Evolutionary conservation across 768 basidiomycete genomes (phyloP), one percentile per base, ranked within the genome.

Genomic region (Asterophora lycoperdoides): DNA sequence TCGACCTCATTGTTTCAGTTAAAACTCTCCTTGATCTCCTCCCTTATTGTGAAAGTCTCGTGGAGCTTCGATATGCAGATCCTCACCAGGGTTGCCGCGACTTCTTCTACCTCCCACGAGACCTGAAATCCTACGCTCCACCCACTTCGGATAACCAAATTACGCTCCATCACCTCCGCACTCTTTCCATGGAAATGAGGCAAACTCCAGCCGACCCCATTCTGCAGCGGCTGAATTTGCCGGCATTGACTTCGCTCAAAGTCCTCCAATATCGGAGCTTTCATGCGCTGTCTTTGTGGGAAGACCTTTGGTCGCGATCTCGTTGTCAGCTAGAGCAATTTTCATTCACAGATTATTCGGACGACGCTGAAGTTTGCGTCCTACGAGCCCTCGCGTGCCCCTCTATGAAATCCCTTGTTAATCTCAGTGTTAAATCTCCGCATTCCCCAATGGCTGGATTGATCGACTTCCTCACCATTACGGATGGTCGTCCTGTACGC

Each of bases 301-400:
- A n/a, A 23, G 46, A 51, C 34, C 42, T 55, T 15, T 38, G 51
- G 11, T 28, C 33, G 5, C 40, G 54, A 36, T 55, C 54, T 14
- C 32, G 41, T 23, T 48, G 49, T 14, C 29, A 10, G 23, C 46
- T 55, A 4, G 11, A 48, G 33, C 14, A 17, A 2, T 26, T 41
- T 18, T 37, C 19, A 2, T 51, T 44, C 23, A 34, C 40, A 15
- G 32, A 45, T 18, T 11, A 41, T 8, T 38, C 44, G 1, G 18
- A 37, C n/a, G 23, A 46, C 5, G 54, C 44, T 9, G 49, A 55
- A 26, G 39, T 14, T 6, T 5, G 17, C 18, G 4, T 55, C 17
- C 10, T 48, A 5, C 15, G 44, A 14, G 48, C 51, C 5, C 46
- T 55, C 19, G 41, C 23, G 14, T 48, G 35, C 3, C 39, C 49